Evolutionary conservation across 1,139 yeast species (phyloP).

Genomic region (Blastobotrys raffinosifermentans): DNA sequence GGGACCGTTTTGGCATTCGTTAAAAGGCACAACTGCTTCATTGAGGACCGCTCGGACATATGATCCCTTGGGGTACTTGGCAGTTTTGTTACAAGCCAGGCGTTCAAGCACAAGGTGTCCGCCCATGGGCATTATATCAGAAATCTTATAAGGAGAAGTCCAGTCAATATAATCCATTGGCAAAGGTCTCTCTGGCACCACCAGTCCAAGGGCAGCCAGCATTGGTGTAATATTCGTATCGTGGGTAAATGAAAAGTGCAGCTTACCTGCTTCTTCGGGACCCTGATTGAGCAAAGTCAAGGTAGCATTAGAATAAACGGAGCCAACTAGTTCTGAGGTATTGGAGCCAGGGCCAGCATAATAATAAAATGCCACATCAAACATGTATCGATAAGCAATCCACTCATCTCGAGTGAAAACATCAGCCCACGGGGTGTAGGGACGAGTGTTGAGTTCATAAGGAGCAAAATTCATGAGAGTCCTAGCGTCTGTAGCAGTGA

Average conservation of each 20-base stretch:
- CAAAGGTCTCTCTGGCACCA: constrained; percentile 36
- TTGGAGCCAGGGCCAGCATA: constrained; percentile 49
- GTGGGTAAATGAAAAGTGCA: constrained; percentile 49
- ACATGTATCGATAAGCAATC: constrained; percentile 41
- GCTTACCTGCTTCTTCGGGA: constrained; percentile 33
- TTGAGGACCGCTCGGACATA: constrained; percentile 48
- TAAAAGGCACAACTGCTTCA: constrained; percentile 52
- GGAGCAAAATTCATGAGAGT: constrained; percentile 48
- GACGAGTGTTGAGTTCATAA: constrained; percentile 50
- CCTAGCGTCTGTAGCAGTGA: constrained; percentile 40
- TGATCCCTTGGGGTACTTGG: constrained; percentile 10
- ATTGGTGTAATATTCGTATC: constrained; percentile 51
- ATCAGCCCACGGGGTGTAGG: constrained; percentile 49
- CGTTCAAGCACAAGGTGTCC: constrained; percentile 51
- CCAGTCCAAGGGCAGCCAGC: constrained; percentile 47
- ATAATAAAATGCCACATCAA: constrained; percentile 47
- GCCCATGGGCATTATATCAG: constrained; percentile 52
- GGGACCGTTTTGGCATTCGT: constrained; percentile 45
- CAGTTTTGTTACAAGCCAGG: constrained; percentile 33
- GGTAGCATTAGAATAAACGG: constrained; percentile 48
- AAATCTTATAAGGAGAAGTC: constrained; percentile 41
- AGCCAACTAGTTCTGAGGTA: constrained; percentile 41
- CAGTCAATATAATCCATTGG: constrained; percentile 31
- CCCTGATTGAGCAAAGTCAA: constrained; percentile 38
- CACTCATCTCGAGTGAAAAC: constrained; percentile 53